Percentiles rank a stretch among this genome's conserved stretches.
phyloP scores from a whole-genome alignment of 129 eudicot species.

The Deinandra increscens region DNA sequence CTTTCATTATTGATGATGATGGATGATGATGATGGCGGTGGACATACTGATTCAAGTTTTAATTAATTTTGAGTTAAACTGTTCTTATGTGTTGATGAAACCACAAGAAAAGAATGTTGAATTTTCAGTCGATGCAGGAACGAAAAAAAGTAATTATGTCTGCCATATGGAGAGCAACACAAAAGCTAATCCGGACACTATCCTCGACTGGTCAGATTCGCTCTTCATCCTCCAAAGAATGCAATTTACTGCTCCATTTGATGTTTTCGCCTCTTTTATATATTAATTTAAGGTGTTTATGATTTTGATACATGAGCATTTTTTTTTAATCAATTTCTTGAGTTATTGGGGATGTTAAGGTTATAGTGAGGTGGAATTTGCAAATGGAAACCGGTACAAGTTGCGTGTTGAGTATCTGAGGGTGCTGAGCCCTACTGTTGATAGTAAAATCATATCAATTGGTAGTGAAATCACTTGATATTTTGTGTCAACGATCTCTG shows the following conservation, averaged over 20 bases:
- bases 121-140: too few species aligned
- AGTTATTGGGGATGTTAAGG: background rate
- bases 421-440: constrained; percentile 39
- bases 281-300: too few species aligned
- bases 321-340: background rate
- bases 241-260: constrained; percentile 14
- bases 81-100: too few species aligned
- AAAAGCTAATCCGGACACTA: constrained; percentile 16
- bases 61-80: too few species aligned
- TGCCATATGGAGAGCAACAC: background rate
- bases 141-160: constrained; percentile 10
- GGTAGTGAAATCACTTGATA: constrained; percentile 41
- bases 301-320: too few species aligned
- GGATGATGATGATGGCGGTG: too few species aligned
- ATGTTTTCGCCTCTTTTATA: too few species aligned
- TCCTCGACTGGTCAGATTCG: constrained; percentile 31
- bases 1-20: too few species aligned
- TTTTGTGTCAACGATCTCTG: too few species aligned
- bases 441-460: constrained; percentile 35
- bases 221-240: constrained; percentile 31
- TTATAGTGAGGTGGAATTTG: constrained; percentile 36
- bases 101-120: too few species aligned
- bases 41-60: too few species aligned
- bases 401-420: constrained; percentile 34
- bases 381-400: constrained; percentile 18